These are phyloP conservation scores for Geotrichum bryndzae DNA, from an alignment of 1,139 yeast species.

Conservation along the genomic window DNA sequence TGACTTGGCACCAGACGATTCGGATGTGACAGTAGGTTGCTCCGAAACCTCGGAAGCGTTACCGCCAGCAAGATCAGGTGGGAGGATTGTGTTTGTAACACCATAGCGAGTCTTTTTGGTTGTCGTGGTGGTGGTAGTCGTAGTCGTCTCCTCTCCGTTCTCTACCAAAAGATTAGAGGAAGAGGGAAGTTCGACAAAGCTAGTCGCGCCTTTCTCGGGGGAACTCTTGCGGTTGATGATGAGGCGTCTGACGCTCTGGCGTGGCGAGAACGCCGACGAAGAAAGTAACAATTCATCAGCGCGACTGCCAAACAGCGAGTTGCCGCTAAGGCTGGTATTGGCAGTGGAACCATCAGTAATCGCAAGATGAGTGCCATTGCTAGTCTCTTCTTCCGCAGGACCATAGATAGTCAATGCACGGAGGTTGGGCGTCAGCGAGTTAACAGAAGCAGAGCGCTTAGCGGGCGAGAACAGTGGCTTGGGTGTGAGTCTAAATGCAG, in stretches of 20 bases:
- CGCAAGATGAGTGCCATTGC: constrained; percentile 11
- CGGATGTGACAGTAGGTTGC: constrained; percentile 1
- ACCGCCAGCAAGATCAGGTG: neutral
- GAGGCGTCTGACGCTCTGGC: constrained; percentile 50
- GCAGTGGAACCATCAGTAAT: constrained; percentile 1
- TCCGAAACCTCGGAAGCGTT: neutral
- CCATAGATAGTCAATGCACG: neutral
- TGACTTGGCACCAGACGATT: neutral
- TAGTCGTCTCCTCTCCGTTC: neutral
- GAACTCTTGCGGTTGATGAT: constrained; percentile 46
- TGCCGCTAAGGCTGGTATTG: neutral
- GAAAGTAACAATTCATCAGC: constrained; percentile 65
- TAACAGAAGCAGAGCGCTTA: constrained; percentile 14
- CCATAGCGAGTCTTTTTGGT: neutral
- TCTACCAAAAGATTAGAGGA: neutral
- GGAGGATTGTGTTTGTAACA: neutral
- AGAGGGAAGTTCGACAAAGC: neutral
- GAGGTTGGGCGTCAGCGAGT: neutral
- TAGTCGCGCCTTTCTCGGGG: constrained; percentile 22
- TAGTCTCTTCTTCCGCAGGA: neutral
- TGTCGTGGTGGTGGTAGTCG: neutral
- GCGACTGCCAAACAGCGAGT: constrained; percentile 31
- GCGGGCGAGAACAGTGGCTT: constrained; percentile 36
- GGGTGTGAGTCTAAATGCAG: constrained; percentile 60
- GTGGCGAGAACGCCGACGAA: constrained; percentile 69